Evolutionary conservation across 2,329 filamentous ascomycete genomes (phyloP).

Genomic region (Stagonosporopsis cucurbitacearum): DNA sequence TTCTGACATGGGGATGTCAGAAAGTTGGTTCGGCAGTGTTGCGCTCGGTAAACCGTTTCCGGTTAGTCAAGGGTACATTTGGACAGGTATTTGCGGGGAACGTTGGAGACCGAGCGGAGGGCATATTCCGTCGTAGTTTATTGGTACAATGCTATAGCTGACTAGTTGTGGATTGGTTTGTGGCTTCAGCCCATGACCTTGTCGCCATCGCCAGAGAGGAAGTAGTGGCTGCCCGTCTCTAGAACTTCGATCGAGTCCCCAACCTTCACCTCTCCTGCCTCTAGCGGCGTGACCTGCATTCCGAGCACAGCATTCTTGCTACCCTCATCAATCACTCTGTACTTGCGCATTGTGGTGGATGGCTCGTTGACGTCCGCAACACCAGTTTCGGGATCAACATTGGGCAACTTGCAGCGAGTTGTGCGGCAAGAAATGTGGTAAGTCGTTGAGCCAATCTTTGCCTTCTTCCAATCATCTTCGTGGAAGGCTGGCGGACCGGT

Average conservation of each 20-base stretch:
- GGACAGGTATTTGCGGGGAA: neutral
- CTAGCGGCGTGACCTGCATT: constrained; percentile 68
- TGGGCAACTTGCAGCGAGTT: constrained; percentile 73
- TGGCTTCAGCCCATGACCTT: constrained; percentile 8
- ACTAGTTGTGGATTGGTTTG: too few species aligned
- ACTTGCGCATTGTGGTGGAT: constrained; percentile 63
- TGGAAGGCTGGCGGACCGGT: constrained; percentile 68
- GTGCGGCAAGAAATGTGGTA: constrained; percentile 68
- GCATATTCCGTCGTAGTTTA: neutral
- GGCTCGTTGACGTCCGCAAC: constrained; percentile 63
- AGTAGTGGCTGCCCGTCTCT: constrained; percentile 44
- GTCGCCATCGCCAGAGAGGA: constrained; percentile 21
- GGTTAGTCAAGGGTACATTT: neutral
- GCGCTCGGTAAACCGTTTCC: neutral
- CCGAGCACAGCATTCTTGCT: constrained; percentile 66
- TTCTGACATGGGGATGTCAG: constrained; percentile 9
- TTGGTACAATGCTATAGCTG: neutral
- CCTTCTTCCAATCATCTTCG: constrained; percentile 72
- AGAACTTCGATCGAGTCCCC: constrained; percentile 44
- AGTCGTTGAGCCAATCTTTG: constrained; percentile 54
- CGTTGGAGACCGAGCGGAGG: neutral
- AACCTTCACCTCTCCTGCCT: constrained; percentile 38
- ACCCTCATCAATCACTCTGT: constrained; percentile 67
- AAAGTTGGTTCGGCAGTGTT: neutral
- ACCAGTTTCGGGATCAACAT: constrained; percentile 70